Evolutionary conservation across 1,284 basidiomycete species (phyloP), one percentile per base, ranked within the genome.

Genomic region (Austroboletus novae-zelandiae): DNA sequence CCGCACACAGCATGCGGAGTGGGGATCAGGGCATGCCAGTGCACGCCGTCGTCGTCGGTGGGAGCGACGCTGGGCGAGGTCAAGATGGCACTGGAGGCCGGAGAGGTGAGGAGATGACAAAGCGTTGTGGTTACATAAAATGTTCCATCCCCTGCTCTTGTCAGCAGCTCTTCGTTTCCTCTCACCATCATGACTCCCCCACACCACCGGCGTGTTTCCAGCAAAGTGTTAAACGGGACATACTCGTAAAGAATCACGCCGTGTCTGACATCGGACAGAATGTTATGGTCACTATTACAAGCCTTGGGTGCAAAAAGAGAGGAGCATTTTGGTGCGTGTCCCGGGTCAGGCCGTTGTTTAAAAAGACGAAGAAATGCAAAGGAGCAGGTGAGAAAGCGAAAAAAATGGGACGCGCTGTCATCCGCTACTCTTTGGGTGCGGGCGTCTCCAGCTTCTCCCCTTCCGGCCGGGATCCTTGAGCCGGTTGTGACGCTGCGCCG

Each of bases 61-160:
- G 15, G 20, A 9, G 50, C 15, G 50, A 11, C 25, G 43, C 10
- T 15, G 31, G 35, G 13, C n/a, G 17, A 9, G 15, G 15, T 17
- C 35, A 15, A 36, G n/a, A 36, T 14, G 34, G 8, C 7, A 15
- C 34, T 15, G 34, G 17, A 36, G 9, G 35, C 9, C 9, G 35
- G 35, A 36, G 23, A 15, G 35, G 36, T 30, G 45, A 45, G 35
- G 52, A 52, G 64, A 66, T 66, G 64, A 66, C 67, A 69, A 66
- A 66, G 64, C 64, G 49, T 61, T 44, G 45, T 65, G 64, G 64
- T 66, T 66, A 66, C 64, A 66, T 66, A 66, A 66, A 66, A 61
- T 47, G 64, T 62, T 56, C 53, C 48, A 52, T 54, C 50, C 48
- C 43, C 43, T 62, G 63, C 61, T 55, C 58, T 69, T 69, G 64